Evolutionary conservation across 2,329 filamentous ascomycete genomes (phyloP).

Genomic region (Sclerotiophoma versabilis): DNA sequence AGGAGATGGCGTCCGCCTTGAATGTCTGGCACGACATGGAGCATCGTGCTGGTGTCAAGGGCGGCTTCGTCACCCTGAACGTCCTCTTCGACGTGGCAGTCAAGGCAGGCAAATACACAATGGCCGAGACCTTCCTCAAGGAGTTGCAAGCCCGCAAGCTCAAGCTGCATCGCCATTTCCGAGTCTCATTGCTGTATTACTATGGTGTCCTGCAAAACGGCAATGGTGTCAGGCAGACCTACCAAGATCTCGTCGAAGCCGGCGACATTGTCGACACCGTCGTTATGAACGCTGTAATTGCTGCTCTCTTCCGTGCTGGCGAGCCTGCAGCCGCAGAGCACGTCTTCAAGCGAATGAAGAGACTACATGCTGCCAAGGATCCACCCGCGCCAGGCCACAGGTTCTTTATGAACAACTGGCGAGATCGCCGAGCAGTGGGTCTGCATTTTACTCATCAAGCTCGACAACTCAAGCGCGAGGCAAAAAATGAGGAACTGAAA

Average conservation of each 20-base stretch:
- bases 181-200: slow-evolving; percentile 83
- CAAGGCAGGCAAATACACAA: slow-evolving; percentile 80
- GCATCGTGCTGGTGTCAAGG: slow-evolving; percentile 67
- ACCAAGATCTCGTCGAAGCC: slow-evolving; percentile 80
- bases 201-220: slow-evolving; percentile 78
- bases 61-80: slow-evolving; percentile 86
- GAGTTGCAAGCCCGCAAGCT: slow-evolving; percentile 79
- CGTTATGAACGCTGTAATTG: slow-evolving; percentile 85
- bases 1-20: slow-evolving; percentile 73
- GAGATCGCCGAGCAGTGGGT: slow-evolving; percentile 53
- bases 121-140: slow-evolving; percentile 83
- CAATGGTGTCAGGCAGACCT: slow-evolving; percentile 76
- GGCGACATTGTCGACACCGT: slow-evolving; percentile 89
- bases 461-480: slow-evolving; percentile 48
- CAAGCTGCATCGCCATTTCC: slow-evolving; percentile 77
- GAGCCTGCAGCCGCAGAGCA: slow-evolving; percentile 80
- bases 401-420: slow-evolving; percentile 50
- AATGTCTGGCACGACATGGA: slow-evolving; percentile 93
- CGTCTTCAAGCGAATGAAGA: slow-evolving; percentile 86
- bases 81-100: slow-evolving; percentile 89
- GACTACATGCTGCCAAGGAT: slow-evolving; percentile 55
- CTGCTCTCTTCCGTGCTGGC: slow-evolving; percentile 75
- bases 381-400: slow-evolving; percentile 33
- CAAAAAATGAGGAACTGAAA: slow-evolving; percentile 62
- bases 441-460: slow-evolving; percentile 56